phyloP scores from a whole-genome alignment of 345 rosid species.

The Tarenaya hassleriana region DNA sequence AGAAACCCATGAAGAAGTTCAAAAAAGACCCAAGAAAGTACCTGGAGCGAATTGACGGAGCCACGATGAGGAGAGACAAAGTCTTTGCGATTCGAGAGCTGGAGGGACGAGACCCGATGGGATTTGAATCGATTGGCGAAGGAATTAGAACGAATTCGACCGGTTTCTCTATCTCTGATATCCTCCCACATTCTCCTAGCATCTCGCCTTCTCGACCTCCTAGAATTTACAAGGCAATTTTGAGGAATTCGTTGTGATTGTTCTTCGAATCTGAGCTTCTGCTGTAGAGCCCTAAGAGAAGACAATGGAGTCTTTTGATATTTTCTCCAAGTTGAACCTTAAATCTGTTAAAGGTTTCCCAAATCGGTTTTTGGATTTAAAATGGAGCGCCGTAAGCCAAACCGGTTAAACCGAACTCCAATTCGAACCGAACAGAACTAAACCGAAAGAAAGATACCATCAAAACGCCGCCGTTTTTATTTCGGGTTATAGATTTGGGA shows the following conservation, averaged over 20 bases:
- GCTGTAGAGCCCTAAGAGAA: background rate
- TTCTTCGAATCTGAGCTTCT: constrained; percentile 6
- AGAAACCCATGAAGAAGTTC: background rate
- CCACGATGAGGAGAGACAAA: constrained; percentile 79
- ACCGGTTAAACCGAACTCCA: too few species aligned
- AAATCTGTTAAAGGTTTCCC: background rate
- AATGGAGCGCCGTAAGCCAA: too few species aligned
- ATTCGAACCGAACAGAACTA: too few species aligned
- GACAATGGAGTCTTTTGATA: background rate
- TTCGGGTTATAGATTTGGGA: too few species aligned
- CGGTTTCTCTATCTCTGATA: constrained; percentile 78
- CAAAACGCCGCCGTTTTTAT: too few species aligned
- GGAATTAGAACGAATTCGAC: constrained; percentile 53
- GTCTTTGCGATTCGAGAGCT: constrained; percentile 74
- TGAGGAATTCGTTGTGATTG: background rate
- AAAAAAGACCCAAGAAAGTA: constrained; percentile 10
- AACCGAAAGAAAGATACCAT: too few species aligned
- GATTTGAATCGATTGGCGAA: constrained; percentile 60
- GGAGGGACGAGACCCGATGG: constrained; percentile 45
- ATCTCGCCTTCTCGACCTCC: constrained; percentile 33
- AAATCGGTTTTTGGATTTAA: too few species aligned
- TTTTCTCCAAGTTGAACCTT: constrained; percentile 8
- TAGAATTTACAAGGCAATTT: background rate
- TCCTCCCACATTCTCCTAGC: constrained; percentile 87
- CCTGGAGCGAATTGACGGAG: constrained; percentile 89